phyloP scores from a whole-genome alignment of 495 filamentous ascomycete species.

The Baudoinia panamericana region DNA sequence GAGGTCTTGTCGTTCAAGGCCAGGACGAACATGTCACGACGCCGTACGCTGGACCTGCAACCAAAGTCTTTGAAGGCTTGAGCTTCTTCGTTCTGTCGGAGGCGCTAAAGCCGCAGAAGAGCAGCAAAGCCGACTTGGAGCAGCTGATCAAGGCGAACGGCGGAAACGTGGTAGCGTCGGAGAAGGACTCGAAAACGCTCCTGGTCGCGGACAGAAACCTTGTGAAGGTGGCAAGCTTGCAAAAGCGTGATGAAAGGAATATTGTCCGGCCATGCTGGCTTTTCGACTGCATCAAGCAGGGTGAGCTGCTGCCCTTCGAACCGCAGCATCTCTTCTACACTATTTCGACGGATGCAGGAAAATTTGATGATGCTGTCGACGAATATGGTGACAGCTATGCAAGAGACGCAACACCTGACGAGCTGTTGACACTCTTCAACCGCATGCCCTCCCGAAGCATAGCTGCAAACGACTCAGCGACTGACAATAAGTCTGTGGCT shows the following conservation, averaged over 20 bases:
- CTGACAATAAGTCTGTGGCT: too few relatives aligned
- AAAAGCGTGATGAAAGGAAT: conserved; percentile 52
- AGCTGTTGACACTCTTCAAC: conserved; percentile 45
- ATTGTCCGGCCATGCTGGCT: conserved; percentile 76
- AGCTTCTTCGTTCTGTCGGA: conserved; percentile 69
- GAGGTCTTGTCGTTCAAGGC: conserved; percentile 61
- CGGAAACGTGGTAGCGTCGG: conserved; percentile 65
- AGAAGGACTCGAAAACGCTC: conserved; percentile 45
- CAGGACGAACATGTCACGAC: conserved; percentile 39
- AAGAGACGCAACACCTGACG: conserved; percentile 51
- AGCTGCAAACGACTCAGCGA: too few relatives aligned
- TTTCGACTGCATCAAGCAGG: conserved; percentile 62
- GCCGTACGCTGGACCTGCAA: conserved; percentile 43
- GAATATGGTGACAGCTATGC: conserved; percentile 73
- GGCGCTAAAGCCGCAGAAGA: conserved; percentile 44
- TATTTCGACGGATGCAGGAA: conserved; percentile 33
- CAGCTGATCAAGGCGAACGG: conserved; percentile 76
- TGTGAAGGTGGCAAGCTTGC: conserved; percentile 73
- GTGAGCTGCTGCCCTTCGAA: conserved; percentile 57
- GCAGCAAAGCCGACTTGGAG: conserved; percentile 69
- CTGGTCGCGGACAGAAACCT: conserved; percentile 72
- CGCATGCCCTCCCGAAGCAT: conserved; percentile 31
- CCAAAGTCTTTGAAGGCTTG: conserved; percentile 56
- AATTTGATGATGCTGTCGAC: conserved; percentile 48
- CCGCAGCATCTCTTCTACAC: conserved; percentile 51